Conservation (phyloP, 1,284 basidiomycete genomes). For the Papiliotrema terrestris region DNA sequence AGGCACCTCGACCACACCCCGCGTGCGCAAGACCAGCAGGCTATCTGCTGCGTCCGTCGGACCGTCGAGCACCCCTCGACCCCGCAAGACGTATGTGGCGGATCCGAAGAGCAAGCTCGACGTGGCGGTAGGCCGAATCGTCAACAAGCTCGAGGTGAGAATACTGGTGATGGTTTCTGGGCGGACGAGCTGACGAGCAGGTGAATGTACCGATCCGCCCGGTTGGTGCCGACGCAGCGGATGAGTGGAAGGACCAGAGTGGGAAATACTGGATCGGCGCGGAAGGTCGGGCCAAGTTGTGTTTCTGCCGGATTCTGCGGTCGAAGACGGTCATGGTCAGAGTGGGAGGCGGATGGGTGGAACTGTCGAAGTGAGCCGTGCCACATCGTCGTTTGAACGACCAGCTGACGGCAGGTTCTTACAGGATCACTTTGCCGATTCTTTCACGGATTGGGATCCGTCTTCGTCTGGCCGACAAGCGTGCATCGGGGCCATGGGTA, state of each 20-base stretch:
- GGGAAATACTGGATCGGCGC: conserved; percentile 95
- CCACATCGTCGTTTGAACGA: not conserved
- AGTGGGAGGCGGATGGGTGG: conserved; percentile 90
- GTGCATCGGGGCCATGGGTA: not conserved
- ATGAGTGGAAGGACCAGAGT: conserved; percentile 75
- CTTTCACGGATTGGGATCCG: conserved; percentile 53
- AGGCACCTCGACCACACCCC: not conserved
- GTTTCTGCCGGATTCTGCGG: conserved; percentile 86
- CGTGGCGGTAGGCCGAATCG: conserved; percentile 82
- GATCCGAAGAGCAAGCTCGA: conserved; percentile 86
- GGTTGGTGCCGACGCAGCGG: conserved; percentile 46
- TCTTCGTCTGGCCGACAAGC: not conserved
- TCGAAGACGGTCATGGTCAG: conserved; percentile 92
- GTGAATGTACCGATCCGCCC: conserved; percentile 69
- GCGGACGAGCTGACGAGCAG: conserved; percentile 43
- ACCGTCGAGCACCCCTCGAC: not conserved
- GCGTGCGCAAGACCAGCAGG: not conserved
- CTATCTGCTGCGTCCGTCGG: not conserved
- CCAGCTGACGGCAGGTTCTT: conserved; percentile 62
- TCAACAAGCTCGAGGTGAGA: conserved; percentile 78
- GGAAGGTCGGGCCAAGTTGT: conserved; percentile 68
- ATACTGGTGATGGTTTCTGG: conserved; percentile 1
- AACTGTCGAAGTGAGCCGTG: conserved; percentile 70
- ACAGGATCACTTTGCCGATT: conserved; percentile 75
- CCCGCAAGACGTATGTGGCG: conserved; percentile 66